These are phyloP conservation scores for Saccharomycopsis vini DNA, from an alignment of 805 yeast species.

Conservation along the genomic window DNA sequence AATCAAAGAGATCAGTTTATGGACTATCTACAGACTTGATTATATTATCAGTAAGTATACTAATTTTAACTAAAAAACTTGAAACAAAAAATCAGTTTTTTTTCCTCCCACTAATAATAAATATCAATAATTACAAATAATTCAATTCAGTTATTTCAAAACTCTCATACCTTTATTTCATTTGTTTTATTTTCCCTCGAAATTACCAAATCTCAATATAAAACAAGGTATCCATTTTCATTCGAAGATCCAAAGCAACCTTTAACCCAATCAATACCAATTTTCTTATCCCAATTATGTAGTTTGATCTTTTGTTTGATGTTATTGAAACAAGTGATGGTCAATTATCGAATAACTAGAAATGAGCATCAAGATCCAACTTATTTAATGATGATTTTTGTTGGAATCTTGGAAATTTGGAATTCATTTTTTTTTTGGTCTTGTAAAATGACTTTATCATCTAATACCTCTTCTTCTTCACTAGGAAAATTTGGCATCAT, in stretches of 20 bases:
- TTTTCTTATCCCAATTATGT: not conserved
- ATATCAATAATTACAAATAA: not conserved
- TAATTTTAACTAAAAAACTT: not conserved
- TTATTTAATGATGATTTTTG: not conserved
- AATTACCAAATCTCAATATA: not conserved
- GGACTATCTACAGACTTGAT: conserved; percentile 8
- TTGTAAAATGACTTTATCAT: not conserved
- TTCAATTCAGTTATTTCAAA: not conserved
- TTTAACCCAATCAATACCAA: not conserved
- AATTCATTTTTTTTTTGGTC: not conserved
- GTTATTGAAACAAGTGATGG: not conserved
- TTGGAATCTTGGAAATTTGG: not conserved
- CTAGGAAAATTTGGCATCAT: conserved; percentile 3
- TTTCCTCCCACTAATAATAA: too few species aligned
- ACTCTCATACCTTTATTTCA: not conserved
- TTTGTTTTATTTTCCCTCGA: not conserved
- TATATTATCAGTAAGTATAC: conserved; percentile 1
- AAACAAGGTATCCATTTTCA: not conserved
- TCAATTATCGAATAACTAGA: not conserved
- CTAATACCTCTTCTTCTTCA: not conserved
- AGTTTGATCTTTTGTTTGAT: not conserved
- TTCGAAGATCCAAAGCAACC: not conserved
- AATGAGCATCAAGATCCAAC: not conserved
- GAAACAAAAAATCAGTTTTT: too few species aligned
- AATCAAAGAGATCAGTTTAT: not conserved